Conservation (phyloP, 306 rosid genomes). For the Casuarina equisetifolia region DNA sequence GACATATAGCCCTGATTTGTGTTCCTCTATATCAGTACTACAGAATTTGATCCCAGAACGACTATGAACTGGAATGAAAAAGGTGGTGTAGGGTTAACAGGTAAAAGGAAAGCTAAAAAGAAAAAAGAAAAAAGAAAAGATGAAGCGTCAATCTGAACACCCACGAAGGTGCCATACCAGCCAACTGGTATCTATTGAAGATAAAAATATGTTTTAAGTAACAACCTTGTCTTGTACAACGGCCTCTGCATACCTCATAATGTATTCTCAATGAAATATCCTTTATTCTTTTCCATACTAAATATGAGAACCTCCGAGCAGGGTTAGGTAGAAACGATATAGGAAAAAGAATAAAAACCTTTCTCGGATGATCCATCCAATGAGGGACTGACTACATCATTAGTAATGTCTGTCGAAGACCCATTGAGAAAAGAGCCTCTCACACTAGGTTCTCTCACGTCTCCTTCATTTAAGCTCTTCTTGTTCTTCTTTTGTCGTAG, state of each 20-base stretch:
- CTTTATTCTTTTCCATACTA: neutral
- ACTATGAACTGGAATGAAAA: neutral
- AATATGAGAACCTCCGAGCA: neutral
- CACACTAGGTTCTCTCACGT: no score
- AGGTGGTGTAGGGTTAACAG: neutral
- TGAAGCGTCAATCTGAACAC: neutral
- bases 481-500: no score
- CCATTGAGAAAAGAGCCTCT: no score
- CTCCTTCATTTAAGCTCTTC: no score
- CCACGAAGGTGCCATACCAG: neutral
- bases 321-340: neutral
- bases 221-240: neutral
- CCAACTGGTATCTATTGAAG: neutral
- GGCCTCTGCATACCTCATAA: neutral
- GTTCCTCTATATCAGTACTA: neutral
- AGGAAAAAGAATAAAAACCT: constrained; percentile 34
- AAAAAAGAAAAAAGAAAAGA: neutral
- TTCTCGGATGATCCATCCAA: constrained; percentile 30
- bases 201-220: neutral
- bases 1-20: neutral
- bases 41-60: neutral
- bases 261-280: neutral
- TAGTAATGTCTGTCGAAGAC: constrained; percentile 7
- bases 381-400: constrained; percentile 24
- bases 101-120: no score